phyloP scores from a whole-genome alignment of 768 basidiomycete genomes.

The Trametes elegans region DNA sequence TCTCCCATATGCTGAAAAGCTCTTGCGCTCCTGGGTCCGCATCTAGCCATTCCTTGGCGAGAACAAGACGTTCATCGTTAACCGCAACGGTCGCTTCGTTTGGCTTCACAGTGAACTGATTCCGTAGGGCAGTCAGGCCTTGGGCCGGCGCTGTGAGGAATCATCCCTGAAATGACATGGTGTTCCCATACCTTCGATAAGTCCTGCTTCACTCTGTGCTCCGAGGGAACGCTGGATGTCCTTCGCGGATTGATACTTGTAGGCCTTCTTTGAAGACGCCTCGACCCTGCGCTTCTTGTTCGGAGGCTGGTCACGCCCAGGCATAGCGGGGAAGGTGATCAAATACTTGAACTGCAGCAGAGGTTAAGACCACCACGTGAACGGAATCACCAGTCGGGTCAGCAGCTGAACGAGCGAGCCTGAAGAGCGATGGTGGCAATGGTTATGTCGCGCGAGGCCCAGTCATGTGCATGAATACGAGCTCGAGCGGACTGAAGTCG shows the following conservation, averaged over 20 bases:
- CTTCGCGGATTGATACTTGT: constrained; percentile 8
- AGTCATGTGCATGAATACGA: too few relatives aligned
- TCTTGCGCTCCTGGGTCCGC: constrained; percentile 54
- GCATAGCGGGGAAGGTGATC: not conserved
- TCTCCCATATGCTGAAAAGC: constrained; percentile 64
- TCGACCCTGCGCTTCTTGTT: constrained; percentile 14
- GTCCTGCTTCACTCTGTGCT: constrained; percentile 16
- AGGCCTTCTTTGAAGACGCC: not conserved
- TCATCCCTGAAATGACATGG: too few relatives aligned
- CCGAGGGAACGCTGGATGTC: constrained; percentile 17
- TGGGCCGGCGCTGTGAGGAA: too few relatives aligned
- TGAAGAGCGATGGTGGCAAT: too few relatives aligned
- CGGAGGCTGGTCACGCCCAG: not conserved
- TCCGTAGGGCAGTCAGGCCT: constrained; percentile 56
- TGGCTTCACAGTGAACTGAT: constrained; percentile 54
- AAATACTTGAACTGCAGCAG: not conserved
- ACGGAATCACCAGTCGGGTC: too few relatives aligned
- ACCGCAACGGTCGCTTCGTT: constrained; percentile 47
- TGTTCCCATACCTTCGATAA: constrained; percentile 15
- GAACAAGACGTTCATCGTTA: constrained; percentile 57
- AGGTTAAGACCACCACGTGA: too few relatives aligned
- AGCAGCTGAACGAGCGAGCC: too few relatives aligned
- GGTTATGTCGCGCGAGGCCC: too few relatives aligned
- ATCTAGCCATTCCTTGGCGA: constrained; percentile 65
- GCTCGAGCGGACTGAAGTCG: too few relatives aligned